Conservation (phyloP, 2,329 filamentous ascomycete genomes). For the Claviceps arundinis region DNA sequence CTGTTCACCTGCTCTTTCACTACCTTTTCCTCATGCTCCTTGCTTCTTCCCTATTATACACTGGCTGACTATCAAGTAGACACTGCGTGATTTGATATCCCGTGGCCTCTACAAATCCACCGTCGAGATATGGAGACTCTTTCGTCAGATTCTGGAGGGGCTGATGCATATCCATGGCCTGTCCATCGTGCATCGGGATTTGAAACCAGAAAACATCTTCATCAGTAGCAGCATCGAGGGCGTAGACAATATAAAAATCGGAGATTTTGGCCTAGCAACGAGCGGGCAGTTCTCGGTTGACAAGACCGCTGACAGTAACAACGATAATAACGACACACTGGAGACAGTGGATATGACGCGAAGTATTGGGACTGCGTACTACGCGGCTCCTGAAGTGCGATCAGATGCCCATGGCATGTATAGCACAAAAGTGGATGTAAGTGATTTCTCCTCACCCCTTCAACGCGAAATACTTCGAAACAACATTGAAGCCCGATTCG, state of each 20-base stretch:
- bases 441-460: conserved; percentile 16
- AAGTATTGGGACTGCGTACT: conserved; percentile 68
- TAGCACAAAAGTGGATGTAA: conserved; percentile 80
- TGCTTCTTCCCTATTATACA: not conserved
- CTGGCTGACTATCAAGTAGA: conserved; percentile 27
- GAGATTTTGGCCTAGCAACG: conserved; percentile 90
- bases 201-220: conserved; percentile 97
- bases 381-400: conserved; percentile 84
- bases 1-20: no score
- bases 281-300: conserved; percentile 65
- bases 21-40: not conserved
- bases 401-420: conserved; percentile 65
- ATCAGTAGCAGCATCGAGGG: conserved; percentile 58
- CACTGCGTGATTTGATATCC: conserved; percentile 75
- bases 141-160: conserved; percentile 83
- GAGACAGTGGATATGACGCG: conserved; percentile 54
- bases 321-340: conserved; percentile 8
- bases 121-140: conserved; percentile 76
- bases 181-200: conserved; percentile 86
- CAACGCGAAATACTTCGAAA: not conserved
- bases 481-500: no score
- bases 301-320: conserved; percentile 23
- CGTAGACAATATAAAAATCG: conserved; percentile 82
- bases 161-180: conserved; percentile 79
- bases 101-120: conserved; percentile 60